Evolutionary conservation across 305 asterid genomes (phyloP).

Genomic region (Solanum hybrid): DNA sequence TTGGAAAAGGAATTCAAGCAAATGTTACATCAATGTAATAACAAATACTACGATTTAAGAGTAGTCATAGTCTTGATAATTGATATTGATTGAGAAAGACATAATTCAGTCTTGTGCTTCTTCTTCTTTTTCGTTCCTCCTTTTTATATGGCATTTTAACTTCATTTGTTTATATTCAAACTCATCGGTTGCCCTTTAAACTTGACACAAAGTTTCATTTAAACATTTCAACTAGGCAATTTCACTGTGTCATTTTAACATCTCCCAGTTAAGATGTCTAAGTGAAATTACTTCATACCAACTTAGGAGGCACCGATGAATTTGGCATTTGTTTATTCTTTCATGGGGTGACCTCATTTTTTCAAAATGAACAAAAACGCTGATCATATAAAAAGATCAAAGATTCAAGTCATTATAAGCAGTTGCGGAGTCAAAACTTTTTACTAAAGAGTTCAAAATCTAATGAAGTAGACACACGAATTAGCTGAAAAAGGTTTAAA

Average conservation of each 20-base stretch:
- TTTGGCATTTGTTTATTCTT: background rate
- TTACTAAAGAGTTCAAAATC: too few relatives aligned
- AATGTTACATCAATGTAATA: background rate
- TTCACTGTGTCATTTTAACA: background rate
- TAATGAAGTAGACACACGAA: too few relatives aligned
- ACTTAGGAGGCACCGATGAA: background rate
- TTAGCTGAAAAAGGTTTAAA: too few relatives aligned
- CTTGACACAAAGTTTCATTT: background rate
- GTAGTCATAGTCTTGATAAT: background rate
- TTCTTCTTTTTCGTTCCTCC: background rate
- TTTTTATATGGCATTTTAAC: background rate
- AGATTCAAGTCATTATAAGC: background rate
- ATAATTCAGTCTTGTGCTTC: background rate
- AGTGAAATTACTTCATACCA: too few relatives aligned
- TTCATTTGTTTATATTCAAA: background rate
- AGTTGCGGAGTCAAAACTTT: background rate
- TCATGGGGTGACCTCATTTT: background rate
- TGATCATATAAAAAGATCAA: background rate
- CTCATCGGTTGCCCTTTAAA: background rate
- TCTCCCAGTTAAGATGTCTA: background rate
- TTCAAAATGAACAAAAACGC: background rate
- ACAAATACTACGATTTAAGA: background rate
- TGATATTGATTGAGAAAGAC: background rate
- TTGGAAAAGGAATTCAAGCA: background rate
- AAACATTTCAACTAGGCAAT: too few relatives aligned